Evolutionary conservation across 148 eudicot genomes (phyloP).

Genomic region (Tetragonia tetragonoides): DNA sequence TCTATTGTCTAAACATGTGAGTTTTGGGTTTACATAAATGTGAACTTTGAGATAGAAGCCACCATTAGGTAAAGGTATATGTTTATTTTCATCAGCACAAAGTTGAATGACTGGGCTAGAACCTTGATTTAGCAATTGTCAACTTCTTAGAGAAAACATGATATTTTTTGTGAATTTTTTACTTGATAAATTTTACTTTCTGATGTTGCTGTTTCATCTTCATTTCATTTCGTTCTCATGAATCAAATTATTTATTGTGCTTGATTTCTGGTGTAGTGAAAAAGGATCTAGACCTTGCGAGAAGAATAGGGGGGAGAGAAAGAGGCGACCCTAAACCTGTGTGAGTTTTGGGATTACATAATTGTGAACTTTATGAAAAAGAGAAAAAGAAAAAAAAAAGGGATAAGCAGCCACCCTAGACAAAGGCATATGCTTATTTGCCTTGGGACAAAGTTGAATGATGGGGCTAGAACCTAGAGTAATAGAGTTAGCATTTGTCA

Average conservation of each 20-base stretch:
- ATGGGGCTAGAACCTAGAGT: not conserved
- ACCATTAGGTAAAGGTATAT: not conserved
- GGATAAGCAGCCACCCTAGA: not conserved
- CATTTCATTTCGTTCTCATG: not conserved
- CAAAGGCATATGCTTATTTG: not conserved
- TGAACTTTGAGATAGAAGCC: not conserved
- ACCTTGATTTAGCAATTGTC: not conserved
- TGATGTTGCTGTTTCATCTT: not conserved
- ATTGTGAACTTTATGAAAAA: not conserved
- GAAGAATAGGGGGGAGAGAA: constrained; percentile 70
- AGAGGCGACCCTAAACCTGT: constrained; percentile 1
- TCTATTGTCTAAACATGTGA: not conserved
- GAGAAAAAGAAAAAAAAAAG: too few species aligned
- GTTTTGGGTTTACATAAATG: not conserved
- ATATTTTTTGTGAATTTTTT: not conserved
- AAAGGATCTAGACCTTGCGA: constrained; percentile 69
- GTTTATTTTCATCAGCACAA: not conserved
- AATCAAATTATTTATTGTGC: not conserved
- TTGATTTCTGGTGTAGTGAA: constrained; percentile 47
- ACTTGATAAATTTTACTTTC: not conserved
- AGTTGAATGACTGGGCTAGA: not conserved
- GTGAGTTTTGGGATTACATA: not conserved
- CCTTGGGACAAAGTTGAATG: not conserved
- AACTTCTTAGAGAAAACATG: not conserved
- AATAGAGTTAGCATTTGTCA: not conserved